Conservation (phyloP, 2,329 filamentous ascomycete species). For the Curvularia sp. region DNA sequence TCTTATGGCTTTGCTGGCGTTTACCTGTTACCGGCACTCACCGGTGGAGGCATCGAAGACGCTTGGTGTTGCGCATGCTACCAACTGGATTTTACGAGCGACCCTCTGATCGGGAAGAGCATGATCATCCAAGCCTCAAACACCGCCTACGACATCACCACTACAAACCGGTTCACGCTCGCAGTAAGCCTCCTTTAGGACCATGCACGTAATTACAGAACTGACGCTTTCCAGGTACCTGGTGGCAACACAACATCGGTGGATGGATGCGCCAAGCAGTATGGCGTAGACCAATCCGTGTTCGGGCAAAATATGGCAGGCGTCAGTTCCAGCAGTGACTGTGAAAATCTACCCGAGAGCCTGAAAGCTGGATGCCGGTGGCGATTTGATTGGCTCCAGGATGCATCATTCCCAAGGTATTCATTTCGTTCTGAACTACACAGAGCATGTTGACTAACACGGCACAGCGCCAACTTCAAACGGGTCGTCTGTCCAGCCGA, state of each 20-base stretch:
- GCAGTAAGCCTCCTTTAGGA: conserved; percentile 33
- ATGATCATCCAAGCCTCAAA: conserved; percentile 71
- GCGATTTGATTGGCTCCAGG: conserved; percentile 48
- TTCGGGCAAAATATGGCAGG: conserved; percentile 42
- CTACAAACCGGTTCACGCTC: conserved; percentile 45
- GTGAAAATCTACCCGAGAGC: conserved; percentile 42
- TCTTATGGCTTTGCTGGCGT: conserved; percentile 72
- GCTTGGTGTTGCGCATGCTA: conserved; percentile 74
- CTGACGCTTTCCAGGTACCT: conserved; percentile 38
- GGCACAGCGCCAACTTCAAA: conserved; percentile 46
- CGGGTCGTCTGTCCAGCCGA: conserved; percentile 45
- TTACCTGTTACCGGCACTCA: conserved; percentile 51
- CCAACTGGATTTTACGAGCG: conserved; percentile 65
- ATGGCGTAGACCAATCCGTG: conserved; percentile 41
- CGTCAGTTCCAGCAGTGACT: conserved; percentile 41
- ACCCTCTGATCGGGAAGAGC: conserved; percentile 63
- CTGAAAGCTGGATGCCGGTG: conserved; percentile 40
- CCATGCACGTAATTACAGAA: conserved; percentile 3
- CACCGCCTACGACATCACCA: conserved; percentile 56
- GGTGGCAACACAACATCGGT: conserved; percentile 47
- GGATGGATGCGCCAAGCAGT: conserved; percentile 45
- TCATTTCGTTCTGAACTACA: conserved; percentile 11
- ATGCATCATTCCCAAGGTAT: conserved; percentile 45
- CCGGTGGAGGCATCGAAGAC: conserved; percentile 58
- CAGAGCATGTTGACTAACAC: conserved; percentile 26